A percentile compares a stretch with the other conserved stretches of the same genome.
Conservation (phyloP, 495 filamentous ascomycete genomes). For the Aspergillus mulundensis region DNA sequence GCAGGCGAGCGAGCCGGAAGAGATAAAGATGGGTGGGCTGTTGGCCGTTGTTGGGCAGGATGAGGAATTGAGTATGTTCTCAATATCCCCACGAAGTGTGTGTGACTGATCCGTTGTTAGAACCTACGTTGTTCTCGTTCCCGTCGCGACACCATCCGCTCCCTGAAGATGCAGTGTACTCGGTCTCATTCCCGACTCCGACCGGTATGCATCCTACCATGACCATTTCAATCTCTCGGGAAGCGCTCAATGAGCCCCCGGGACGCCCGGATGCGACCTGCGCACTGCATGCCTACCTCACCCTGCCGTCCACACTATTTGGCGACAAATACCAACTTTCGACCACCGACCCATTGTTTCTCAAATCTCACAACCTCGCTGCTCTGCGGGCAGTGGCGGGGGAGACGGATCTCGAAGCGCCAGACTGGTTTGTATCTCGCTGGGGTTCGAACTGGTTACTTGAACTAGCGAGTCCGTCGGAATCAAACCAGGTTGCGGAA, state of each 20-base stretch:
- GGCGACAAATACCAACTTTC: slow-evolving; percentile 81
- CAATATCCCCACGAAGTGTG: background rate
- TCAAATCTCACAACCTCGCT: slow-evolving; percentile 69
- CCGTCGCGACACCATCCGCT: slow-evolving; percentile 74
- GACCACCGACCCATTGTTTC: slow-evolving; percentile 60
- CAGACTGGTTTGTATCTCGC: slow-evolving; percentile 66
- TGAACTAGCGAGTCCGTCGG: slow-evolving; percentile 56
- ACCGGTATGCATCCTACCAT: slow-evolving; percentile 88
- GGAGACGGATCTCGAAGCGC: slow-evolving; percentile 89
- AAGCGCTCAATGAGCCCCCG: slow-evolving; percentile 29
- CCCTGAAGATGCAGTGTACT: slow-evolving; percentile 40
- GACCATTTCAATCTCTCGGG: slow-evolving; percentile 46
- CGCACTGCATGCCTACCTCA: slow-evolving; percentile 76
- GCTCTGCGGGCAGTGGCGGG: slow-evolving; percentile 64
- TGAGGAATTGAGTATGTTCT: slow-evolving; percentile 57
- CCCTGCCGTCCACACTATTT: slow-evolving; percentile 80
- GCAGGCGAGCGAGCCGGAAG: slow-evolving; percentile 58
- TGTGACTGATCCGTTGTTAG: slow-evolving; percentile 28
- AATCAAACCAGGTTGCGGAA: slow-evolving; percentile 14
- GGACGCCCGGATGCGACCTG: slow-evolving; percentile 49
- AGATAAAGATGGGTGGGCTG: slow-evolving; percentile 73
- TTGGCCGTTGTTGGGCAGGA: slow-evolving; percentile 77
- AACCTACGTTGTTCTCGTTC: slow-evolving; percentile 82
- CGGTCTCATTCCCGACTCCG: slow-evolving; percentile 56
- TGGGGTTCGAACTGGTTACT: slow-evolving; percentile 84